Percentiles rank a stretch among this genome's conserved stretches.
Evolutionary conservation across 2,329 filamentous ascomycete genomes (phyloP).

Genomic region (Zopfia rhizophila): DNA sequence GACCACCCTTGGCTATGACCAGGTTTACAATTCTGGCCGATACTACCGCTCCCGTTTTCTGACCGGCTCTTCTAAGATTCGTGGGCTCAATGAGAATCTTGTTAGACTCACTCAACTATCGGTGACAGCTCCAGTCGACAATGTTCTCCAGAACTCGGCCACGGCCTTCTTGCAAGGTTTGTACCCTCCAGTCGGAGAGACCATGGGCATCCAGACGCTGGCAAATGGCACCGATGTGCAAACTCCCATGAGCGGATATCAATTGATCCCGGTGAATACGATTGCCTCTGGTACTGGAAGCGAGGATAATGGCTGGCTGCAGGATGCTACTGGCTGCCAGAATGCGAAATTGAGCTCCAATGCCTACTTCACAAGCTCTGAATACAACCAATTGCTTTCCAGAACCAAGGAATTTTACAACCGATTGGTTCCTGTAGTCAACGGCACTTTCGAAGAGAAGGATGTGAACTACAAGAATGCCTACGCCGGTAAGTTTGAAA

Average conservation of each 20-base stretch:
- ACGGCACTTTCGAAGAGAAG: constrained; percentile 59
- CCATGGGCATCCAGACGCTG: constrained; percentile 70
- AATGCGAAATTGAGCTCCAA: constrained; percentile 68
- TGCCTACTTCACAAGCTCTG: constrained; percentile 63
- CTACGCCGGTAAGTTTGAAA: constrained; percentile 69
- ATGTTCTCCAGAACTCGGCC: constrained; percentile 83
- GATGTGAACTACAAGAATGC: constrained; percentile 69
- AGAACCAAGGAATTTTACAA: constrained; percentile 66
- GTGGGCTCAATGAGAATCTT: constrained; percentile 71
- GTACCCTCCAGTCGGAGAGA: constrained; percentile 77
- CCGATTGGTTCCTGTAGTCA: constrained; percentile 62
- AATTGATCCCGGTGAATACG: constrained; percentile 79
- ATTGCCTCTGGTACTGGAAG: constrained; percentile 68
- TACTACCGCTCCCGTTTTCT: constrained; percentile 85
- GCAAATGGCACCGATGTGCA: constrained; percentile 75
- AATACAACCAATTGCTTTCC: constrained; percentile 60
- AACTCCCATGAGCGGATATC: constrained; percentile 80
- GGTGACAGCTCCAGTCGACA: constrained; percentile 77
- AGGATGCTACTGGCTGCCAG: constrained; percentile 65
- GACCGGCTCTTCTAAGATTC: constrained; percentile 69
- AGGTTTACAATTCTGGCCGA: constrained; percentile 76
- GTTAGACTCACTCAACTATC: constrained; percentile 77
- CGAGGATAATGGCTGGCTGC: constrained; percentile 67
- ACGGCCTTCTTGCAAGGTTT: constrained; percentile 84
- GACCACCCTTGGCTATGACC: constrained; percentile 80